Base-by-base conservation (phyloP, 257 asterid species). In the Scutellaria barbata region DNA sequence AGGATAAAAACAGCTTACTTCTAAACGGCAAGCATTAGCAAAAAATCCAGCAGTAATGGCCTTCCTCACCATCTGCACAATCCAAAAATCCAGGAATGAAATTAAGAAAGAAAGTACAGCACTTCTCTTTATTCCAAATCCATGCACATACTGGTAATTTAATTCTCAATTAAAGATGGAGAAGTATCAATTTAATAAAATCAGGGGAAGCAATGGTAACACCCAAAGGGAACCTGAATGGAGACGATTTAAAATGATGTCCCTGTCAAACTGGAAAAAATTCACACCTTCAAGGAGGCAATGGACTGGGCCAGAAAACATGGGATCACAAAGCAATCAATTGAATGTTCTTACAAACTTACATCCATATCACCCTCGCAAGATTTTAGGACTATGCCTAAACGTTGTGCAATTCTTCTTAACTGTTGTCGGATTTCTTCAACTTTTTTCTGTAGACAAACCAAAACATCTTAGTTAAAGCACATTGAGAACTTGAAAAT, bases 21-120 rank as follows among this genome's bases (percentile, higher is more conserved):
- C 98, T 76, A 95, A 80, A 55, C 87, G 95, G 76, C 96, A 90
- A 58, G 99, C 98, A 84, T 91, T 89, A 61, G 96, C 84, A 2
- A 94, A 95, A 85, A 89, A 95, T 41, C 98, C 99, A 66, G 96
- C 91, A 30, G 92, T 87, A 67, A 95, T 72, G 65, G 99, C 92
- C 82, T 88, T 91, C 81, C 96, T 87, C 74, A 95, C 85, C n/a
- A 67, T 92, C 99, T 95, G 96, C 60, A 74, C 48, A 45, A 42
- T 73, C 65, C 58, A 52, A 62, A 22, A 60, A 10, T 14, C 58
- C 45, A 68, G 48, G 33, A 54, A 54, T 11, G 18, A 16, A 46
- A 53, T 47, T 63, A 53, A 48, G 30, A 56, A 2, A 40, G 10
- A 56, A 2, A 40, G 10, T 14, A 56, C 8, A 37, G 57, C 39